Percentiles rank a stretch among this genome's conserved stretches.
These are phyloP conservation scores for Meyerozyma guilliermondii DNA, from an alignment of 1,139 yeast genomes.

Conservation along the genomic window DNA sequence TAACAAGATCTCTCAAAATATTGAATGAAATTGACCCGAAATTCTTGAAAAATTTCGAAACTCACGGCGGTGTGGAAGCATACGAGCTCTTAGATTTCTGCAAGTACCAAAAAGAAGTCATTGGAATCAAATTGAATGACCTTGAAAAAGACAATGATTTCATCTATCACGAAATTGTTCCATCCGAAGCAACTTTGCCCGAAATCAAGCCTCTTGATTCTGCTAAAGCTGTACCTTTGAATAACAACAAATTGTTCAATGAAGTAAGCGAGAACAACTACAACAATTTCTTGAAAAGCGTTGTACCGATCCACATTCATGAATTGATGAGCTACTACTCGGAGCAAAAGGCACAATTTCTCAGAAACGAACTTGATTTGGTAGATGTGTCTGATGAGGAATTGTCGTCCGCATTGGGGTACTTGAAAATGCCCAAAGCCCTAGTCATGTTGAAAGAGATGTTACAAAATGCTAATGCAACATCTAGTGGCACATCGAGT, in stretches of 20 bases:
- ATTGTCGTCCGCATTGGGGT: conserved; percentile 71
- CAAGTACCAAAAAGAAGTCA: conserved; percentile 42
- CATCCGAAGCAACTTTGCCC: conserved; percentile 52
- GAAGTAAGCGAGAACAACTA: conserved; percentile 53
- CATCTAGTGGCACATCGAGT: conserved; percentile 3
- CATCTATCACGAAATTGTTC: conserved; percentile 76
- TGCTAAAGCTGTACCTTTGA: conserved; percentile 58
- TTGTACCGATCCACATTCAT: conserved; percentile 82
- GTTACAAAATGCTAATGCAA: conserved; percentile 8
- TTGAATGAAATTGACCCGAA: conserved; percentile 24
- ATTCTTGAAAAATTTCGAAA: conserved; percentile 23
- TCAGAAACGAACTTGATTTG: conserved; percentile 71
- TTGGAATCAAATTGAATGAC: conserved; percentile 40
- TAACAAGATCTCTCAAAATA: conserved; percentile 46
- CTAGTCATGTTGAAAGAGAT: conserved; percentile 49
- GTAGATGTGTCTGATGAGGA: conserved; percentile 80
- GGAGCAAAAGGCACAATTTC: conserved; percentile 77
- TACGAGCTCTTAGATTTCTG: conserved; percentile 39
- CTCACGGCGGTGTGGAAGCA: conserved; percentile 20
- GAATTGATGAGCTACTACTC: conserved; percentile 84
- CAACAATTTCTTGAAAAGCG: conserved; percentile 60
- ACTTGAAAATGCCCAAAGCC: conserved; percentile 68
- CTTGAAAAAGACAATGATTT: conserved; percentile 82
- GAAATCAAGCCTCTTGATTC: conserved; percentile 73
- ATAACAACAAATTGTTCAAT: conserved; percentile 26